Evolutionary conservation across 2,329 filamentous ascomycete species (phyloP), one percentile per base, ranked within the genome.

Genomic region (Ceratocystis huliohia): DNA sequence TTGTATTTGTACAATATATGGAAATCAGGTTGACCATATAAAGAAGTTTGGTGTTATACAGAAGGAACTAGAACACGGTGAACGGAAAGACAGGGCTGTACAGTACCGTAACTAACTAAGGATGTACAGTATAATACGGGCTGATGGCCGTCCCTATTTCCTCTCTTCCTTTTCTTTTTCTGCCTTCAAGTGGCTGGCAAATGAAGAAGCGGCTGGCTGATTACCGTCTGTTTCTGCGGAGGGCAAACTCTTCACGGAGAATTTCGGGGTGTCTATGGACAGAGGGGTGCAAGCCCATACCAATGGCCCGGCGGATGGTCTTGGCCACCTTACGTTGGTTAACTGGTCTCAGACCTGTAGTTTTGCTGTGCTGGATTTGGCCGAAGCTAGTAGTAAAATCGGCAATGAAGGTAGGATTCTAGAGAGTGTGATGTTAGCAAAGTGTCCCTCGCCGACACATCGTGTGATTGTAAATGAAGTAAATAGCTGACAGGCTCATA

Each of bases 301-400:
- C 94, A 72, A 97, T 87, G 22, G 89, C 88, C 71, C 94, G 84
- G 70, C 94, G 82, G 72, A 99, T 88, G 65, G 95, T 93, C 80
- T 95, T 96, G 69, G 93, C 89, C 74, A 99, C 85, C 78, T 88
- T 91, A 71, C 94, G 83, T 79, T 99, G 94, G 79, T 97, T 97
- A 70, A 89, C 88, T 2, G 89, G 88, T 67, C 90, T 83, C 69
- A 99, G 79, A 15, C 90, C 91, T 0, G 92, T 97, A 28, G 86
- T 79, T 5, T 75, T 81, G n/a, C 83, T 81, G 74, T 88, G 85
- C 77, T 85, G 88, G 75, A 99, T 96, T 68, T 91, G 85, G 63
- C 93, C 94, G 78, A 90, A 89, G 10, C 86, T 77, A 0, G 89
- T 91, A 73, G 94, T 88, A 75, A 88, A 96, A 75, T 96, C 91